Percentiles rank a stretch among this genome's conserved stretches.
These are phyloP conservation scores for Neofusicoccum cordaticola DNA, from an alignment of 2,329 filamentous ascomycete species.

Conservation along the genomic window DNA sequence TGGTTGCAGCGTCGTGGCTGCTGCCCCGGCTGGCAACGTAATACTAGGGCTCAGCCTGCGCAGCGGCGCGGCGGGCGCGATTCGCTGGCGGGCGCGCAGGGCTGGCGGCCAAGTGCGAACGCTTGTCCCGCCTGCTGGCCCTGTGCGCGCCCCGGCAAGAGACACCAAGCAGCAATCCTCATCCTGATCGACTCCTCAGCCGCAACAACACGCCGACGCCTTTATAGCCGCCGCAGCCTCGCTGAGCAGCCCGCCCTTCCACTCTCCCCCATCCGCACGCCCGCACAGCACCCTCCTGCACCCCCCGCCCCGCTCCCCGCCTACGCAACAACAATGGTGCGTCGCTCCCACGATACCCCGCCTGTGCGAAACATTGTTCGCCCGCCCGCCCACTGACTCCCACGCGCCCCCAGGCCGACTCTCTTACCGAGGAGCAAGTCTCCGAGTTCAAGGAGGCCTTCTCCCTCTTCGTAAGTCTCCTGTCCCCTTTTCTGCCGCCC, in stretches of 20 bases:
- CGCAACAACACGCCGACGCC: constrained; percentile 12
- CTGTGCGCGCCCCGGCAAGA: constrained; percentile 1
- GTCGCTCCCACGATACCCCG: constrained; percentile 34
- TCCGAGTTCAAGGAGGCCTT: constrained; percentile 99
- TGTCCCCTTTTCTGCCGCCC: constrained; percentile 22
- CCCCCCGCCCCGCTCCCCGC: neutral
- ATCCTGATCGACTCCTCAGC: constrained; percentile 14
- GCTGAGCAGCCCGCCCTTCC: neutral
- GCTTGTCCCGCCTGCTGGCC: constrained; percentile 15
- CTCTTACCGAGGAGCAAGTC: constrained; percentile 99
- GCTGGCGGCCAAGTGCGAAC: constrained; percentile 13
- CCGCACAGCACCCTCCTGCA: neutral
- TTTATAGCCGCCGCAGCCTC: neutral
- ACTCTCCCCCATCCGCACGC: neutral
- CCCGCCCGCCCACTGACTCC: constrained; percentile 9
- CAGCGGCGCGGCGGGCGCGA: neutral
- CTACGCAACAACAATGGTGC: constrained; percentile 32
- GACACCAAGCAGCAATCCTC: constrained; percentile 15
- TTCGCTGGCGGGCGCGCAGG: constrained; percentile 11
- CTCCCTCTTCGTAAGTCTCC: constrained; percentile 90
- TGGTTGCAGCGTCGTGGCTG: neutral
- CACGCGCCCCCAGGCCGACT: constrained; percentile 70
- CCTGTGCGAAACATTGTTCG: constrained; percentile 22
- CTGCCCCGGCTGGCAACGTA: constrained; percentile 5
- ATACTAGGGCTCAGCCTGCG: neutral